Percentiles rank a stretch among this genome's conserved stretches.
Conservation (phyloP, 2,329 filamentous ascomycete genomes). For the Hypoxylon sp. region DNA sequence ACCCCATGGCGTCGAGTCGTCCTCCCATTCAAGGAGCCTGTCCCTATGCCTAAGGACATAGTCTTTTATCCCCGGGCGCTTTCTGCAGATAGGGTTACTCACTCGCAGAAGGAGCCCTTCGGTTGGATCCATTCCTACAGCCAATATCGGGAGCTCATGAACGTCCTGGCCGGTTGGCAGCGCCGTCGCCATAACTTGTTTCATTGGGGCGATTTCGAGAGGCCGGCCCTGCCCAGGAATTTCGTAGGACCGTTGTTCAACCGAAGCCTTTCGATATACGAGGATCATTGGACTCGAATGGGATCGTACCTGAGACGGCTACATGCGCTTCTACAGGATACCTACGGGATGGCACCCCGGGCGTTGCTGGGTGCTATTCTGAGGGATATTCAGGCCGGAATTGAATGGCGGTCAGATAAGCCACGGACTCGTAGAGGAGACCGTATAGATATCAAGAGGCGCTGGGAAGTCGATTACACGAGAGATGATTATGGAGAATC, state of each 20-base stretch:
- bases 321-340: conserved; percentile 29
- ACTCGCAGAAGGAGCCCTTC: conserved; percentile 48
- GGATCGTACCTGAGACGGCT: conserved; percentile 49
- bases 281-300: conserved; percentile 49
- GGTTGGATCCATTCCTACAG: conserved; percentile 50
- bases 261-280: conserved; percentile 46
- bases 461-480: conserved; percentile 17
- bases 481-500: neutral
- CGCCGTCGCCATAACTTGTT: conserved; percentile 42
- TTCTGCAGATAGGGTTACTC: conserved; percentile 20
- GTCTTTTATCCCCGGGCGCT: conserved; percentile 40
- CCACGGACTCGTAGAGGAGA: neutral
- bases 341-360: conserved; percentile 44
- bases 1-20: conserved; percentile 55
- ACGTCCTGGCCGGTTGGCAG: conserved; percentile 44
- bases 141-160: conserved; percentile 44
- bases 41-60: conserved; percentile 45
- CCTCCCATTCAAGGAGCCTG: conserved; percentile 51
- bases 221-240: conserved; percentile 48
- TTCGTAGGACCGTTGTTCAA: conserved; percentile 51
- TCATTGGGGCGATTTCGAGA: conserved; percentile 42
- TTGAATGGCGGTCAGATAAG: neutral
- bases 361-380: conserved; percentile 46
- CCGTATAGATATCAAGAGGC: conserved; percentile 42
- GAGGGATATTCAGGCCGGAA: conserved; percentile 47